Conservation (phyloP, 2,329 filamentous ascomycete species). For the Bipolaris sorokiniana region DNA sequence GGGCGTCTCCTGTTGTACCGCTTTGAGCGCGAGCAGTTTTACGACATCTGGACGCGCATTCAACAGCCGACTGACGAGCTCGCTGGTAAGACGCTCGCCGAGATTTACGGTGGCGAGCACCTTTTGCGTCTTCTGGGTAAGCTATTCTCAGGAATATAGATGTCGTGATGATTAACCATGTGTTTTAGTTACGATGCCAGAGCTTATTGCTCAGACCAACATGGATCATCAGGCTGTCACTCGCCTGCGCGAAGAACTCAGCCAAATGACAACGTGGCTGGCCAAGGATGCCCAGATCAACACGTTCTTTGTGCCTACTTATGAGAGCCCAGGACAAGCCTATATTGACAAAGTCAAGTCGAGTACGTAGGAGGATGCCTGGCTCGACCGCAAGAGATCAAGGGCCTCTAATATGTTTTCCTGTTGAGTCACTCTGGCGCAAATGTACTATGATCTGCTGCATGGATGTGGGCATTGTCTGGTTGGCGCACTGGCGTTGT, state of each 20-base stretch:
- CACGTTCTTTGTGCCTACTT: conserved; percentile 78
- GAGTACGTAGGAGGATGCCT: conserved; percentile 25
- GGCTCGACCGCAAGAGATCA: not conserved
- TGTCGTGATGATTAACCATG: conserved; percentile 1
- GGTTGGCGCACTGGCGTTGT: conserved; percentile 23
- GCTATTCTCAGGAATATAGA: conserved; percentile 30
- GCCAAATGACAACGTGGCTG: conserved; percentile 85
- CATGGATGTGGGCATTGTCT: conserved; percentile 17
- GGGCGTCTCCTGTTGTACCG: conserved; percentile 91
- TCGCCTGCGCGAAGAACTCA: conserved; percentile 85
- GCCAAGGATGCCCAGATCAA: conserved; percentile 69
- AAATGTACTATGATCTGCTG: conserved; percentile 25
- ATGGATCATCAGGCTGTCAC: conserved; percentile 94
- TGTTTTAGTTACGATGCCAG: conserved; percentile 78
- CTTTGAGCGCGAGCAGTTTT: conserved; percentile 89
- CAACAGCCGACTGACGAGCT: conserved; percentile 65
- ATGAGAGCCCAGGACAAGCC: conserved; percentile 73
- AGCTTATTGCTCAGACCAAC: conserved; percentile 95
- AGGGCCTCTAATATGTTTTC: not conserved
- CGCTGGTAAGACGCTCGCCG: conserved; percentile 73
- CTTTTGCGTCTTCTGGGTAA: conserved; percentile 85
- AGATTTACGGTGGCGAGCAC: conserved; percentile 93
- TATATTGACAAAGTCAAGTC: conserved; percentile 71
- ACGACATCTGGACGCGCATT: conserved; percentile 75
- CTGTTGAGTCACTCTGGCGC: conserved; percentile 2